phyloP scores from a whole-genome alignment of 352 stramenopile species.

The Phytophthora lateralis region DNA sequence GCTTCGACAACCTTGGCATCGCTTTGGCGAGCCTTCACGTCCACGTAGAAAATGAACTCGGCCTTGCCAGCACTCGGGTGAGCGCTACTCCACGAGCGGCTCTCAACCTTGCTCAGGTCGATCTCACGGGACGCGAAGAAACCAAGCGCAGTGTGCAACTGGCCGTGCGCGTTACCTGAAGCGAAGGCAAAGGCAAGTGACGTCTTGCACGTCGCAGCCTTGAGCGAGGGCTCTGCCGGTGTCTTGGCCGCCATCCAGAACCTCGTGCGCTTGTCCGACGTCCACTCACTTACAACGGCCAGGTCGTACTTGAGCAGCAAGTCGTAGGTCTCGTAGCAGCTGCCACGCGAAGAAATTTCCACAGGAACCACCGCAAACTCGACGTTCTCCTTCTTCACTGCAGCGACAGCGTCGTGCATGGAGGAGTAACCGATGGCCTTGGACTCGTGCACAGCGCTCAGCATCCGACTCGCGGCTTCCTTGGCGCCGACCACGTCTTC shows the following conservation, averaged over 20 bases:
- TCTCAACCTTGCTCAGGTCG: conserved; percentile 77
- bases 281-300: conserved; percentile 65
- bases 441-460: conserved; percentile 12
- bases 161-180: conserved; percentile 59
- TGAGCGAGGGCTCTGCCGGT: conserved; percentile 25
- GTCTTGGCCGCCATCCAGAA: conserved; percentile 89
- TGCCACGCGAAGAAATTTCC: conserved; percentile 95
- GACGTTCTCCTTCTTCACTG: conserved; percentile 77
- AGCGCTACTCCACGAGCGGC: conserved; percentile 47
- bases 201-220: conserved; percentile 55
- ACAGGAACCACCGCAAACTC: conserved; percentile 95
- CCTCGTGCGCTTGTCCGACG: conserved; percentile 57
- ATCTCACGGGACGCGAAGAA: conserved; percentile 67
- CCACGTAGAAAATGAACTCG: conserved; percentile 79
- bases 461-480: conserved; percentile 19
- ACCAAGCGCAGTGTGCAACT: conserved; percentile 68
- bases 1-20: conserved; percentile 72
- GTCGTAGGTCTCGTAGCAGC: conserved; percentile 96
- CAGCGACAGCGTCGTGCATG: conserved; percentile 59
- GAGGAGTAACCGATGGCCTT: conserved; percentile 18
- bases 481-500: conserved; percentile 14
- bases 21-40: conserved; percentile 61
- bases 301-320: conserved; percentile 74
- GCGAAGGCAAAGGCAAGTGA: conserved; percentile 77
- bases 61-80: conserved; percentile 38